Evolutionary conservation across 495 filamentous ascomycete genomes (phyloP).

Genomic region (Aspergillus nidulans): DNA sequence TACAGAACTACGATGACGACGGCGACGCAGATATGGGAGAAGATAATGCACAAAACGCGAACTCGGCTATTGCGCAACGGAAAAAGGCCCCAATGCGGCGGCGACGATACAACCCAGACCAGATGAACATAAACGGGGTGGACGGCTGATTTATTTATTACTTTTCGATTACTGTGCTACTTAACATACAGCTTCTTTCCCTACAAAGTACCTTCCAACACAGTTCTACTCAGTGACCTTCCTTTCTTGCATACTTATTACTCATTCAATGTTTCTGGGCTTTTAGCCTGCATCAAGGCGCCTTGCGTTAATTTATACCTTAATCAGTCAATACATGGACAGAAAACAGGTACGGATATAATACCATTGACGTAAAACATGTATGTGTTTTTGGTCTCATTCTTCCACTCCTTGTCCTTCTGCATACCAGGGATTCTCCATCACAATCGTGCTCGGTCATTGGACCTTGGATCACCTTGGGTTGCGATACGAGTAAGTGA

Average conservation of each 20-base stretch:
- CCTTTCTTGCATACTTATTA: slow-evolving; percentile 15
- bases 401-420: background rate
- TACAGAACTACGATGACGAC: slow-evolving; percentile 44
- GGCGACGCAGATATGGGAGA: slow-evolving; percentile 41
- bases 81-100: slow-evolving; percentile 52
- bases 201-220: background rate
- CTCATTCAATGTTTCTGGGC: slow-evolving; percentile 8
- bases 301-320: background rate
- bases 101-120: slow-evolving; percentile 37
- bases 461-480: too few species aligned
- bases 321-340: background rate
- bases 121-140: slow-evolving; percentile 35
- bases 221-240: background rate
- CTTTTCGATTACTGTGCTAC: background rate
- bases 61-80: slow-evolving; percentile 34
- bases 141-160: slow-evolving; percentile 17
- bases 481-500: too few species aligned
- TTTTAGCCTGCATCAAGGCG: slow-evolving; percentile 23
- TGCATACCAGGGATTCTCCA: background rate
- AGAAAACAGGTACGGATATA: background rate
- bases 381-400: background rate
- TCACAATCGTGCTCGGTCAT: too few species aligned
- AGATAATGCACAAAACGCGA: slow-evolving; percentile 27
- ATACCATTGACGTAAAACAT: background rate
- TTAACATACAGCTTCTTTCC: background rate